These are phyloP conservation scores for Solanum hybrid DNA, from an alignment of 305 asterid genomes.

Conservation along the genomic window DNA sequence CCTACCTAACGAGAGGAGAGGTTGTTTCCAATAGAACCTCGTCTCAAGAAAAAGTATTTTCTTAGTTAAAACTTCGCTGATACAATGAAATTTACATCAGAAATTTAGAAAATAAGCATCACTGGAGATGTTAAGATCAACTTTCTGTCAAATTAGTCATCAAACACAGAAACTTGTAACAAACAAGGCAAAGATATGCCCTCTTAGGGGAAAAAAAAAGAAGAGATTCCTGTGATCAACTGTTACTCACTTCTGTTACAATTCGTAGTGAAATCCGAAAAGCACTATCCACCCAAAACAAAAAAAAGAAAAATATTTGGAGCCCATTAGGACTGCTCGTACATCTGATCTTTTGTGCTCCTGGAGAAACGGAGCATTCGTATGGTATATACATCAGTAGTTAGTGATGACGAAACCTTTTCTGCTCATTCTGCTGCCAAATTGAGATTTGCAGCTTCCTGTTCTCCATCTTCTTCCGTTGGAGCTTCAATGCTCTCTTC, in stretches of 20 bases:
- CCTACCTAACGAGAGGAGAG: too few species aligned
- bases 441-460: constrained; percentile 15
- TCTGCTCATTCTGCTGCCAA: constrained; percentile 19
- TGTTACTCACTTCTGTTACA: background rate
- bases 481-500: constrained; percentile 19
- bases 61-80: too few species aligned
- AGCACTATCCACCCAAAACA: too few species aligned
- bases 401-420: background rate
- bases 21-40: too few species aligned
- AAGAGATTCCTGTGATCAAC: background rate
- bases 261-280: too few species aligned
- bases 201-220: background rate
- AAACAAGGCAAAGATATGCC: background rate
- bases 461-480: constrained; percentile 13
- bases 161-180: background rate
- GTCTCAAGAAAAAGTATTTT: too few species aligned
- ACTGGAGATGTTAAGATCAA: too few species aligned
- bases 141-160: background rate
- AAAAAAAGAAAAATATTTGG: background rate
- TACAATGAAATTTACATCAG: too few species aligned
- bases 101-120: too few species aligned
- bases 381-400: background rate
- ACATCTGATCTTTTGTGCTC: background rate
- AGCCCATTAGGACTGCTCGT: background rate
- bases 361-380: background rate